Base-by-base conservation (phyloP, 306 rosid species). In the Citrullus colocynthis region DNA sequence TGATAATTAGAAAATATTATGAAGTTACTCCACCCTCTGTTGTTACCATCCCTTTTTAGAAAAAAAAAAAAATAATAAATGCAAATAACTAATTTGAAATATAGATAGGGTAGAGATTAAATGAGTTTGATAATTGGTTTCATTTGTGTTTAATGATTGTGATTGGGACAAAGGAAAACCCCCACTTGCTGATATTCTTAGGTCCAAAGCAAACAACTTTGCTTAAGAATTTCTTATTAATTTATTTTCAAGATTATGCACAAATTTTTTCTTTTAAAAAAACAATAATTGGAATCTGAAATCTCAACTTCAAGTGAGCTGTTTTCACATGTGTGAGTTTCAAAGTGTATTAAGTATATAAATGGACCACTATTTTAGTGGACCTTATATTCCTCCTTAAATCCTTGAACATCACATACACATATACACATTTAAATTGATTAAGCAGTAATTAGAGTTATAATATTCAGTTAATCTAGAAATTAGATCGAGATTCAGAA, bases 221-320 rank as follows among this genome's bases (percentile, higher is more conserved):
- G 65, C 45, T 74, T 72, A 6, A 49, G 57, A 71, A 21, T 20
- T 71, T 49, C 58, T 2, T 14, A 17, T 12, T 18, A 6, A 62
- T 36, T 18, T 8, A 12, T 61, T 48, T 28, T 12, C 18, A 28
- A 34, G 32, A 49, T 49, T 49, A 49, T 14, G 55, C 55, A 24
- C 28, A 24, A 24, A 24, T 24, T 24, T 24, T 24, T 24, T 24
- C 0, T 24, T 24, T 0, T 0, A 24, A 24, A 24, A 24, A 7
- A 6, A 7, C 7, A 63, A 77, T 79, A 57, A 75, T 11, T 75
- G 70, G 77, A 62, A 74, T 57, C 74, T 79, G 78, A 78, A 84
- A 51, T 82, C 78, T 86, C 85, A 79, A 65, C 83, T 69, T 86
- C 88, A 80, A 45, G 75, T 80, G 91, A 87, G 89, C 89, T 87